These are phyloP conservation scores for Scutellaria barbata DNA, from an alignment of 257 asterid species.

Conservation along the genomic window DNA sequence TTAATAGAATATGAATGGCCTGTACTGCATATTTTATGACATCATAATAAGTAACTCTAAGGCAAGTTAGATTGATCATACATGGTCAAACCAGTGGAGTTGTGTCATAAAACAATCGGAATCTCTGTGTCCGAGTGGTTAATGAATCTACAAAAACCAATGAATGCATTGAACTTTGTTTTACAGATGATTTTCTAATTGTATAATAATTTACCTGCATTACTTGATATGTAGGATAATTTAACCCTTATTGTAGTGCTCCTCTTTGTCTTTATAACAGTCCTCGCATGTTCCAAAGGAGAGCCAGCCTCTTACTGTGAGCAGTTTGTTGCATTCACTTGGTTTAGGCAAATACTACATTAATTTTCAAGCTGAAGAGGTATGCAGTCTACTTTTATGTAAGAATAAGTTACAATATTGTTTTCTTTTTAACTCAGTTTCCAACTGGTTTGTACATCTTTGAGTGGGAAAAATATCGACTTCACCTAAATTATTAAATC, in stretches of 20 bases:
- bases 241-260: not conserved
- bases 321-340: conserved; percentile 59
- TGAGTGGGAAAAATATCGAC: not conserved
- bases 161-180: not conserved
- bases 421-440: conserved; percentile 13
- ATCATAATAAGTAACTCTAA: too few relatives aligned
- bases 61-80: too few relatives aligned
- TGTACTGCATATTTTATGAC: not conserved
- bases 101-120: not conserved
- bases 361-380: conserved; percentile 84
- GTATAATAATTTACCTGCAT: not conserved
- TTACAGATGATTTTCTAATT: not conserved
- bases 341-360: conserved; percentile 69
- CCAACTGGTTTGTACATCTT: not conserved
- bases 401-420: not conserved
- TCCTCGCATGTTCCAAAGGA: conserved; percentile 46
- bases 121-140: not conserved
- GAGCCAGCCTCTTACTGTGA: conserved; percentile 51
- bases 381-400: conserved; percentile 29
- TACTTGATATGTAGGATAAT: not conserved
- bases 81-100: not conserved
- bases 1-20: not conserved
- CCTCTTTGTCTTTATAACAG: conserved; percentile 3
- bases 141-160: not conserved
- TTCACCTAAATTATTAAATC: not conserved